Percentiles rank a stretch among this genome's conserved stretches.
These are phyloP conservation scores for Sarocladium kiliense DNA, from an alignment of 2,329 filamentous ascomycete species.

Conservation along the genomic window DNA sequence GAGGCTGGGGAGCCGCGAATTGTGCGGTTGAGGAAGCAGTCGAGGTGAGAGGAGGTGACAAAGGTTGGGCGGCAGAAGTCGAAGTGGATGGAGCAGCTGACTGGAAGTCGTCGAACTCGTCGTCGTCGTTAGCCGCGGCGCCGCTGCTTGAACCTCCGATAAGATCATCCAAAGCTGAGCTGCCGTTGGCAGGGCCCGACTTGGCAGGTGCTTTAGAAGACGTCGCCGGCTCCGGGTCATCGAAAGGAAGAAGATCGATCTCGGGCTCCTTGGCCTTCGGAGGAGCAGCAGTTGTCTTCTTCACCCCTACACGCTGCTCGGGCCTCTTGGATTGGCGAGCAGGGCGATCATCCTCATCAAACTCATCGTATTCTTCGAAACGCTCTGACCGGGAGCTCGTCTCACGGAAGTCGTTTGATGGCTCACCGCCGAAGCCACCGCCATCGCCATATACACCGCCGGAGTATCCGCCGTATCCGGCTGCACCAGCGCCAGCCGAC, in stretches of 20 bases:
- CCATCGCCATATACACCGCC: conserved; percentile 90
- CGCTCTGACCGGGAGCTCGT: conserved; percentile 58
- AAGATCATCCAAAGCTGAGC: conserved; percentile 43
- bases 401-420: conserved; percentile 61
- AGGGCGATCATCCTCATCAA: conserved; percentile 65
- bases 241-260: conserved; percentile 87
- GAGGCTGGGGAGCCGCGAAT: conserved; percentile 77
- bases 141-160: conserved; percentile 18
- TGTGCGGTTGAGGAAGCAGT: conserved; percentile 54
- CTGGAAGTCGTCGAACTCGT: conserved; percentile 97
- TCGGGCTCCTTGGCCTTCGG: conserved; percentile 84
- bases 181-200: conserved; percentile 38
- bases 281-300: conserved; percentile 51
- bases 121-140: conserved; percentile 61
- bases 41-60: conserved; percentile 43
- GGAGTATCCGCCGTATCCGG: conserved; percentile 55
- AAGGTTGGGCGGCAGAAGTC: conserved; percentile 28
- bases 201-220: conserved; percentile 31
- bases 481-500: conserved; percentile 47
- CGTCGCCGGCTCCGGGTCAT: conserved; percentile 60
- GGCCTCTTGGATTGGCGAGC: conserved; percentile 22
- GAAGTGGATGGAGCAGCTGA: conserved; percentile 62
- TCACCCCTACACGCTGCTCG: conserved; percentile 24
- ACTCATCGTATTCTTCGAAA: conserved; percentile 97
- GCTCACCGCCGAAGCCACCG: conserved; percentile 81